A percentile compares a stretch with the other conserved stretches of the same genome.
These are phyloP conservation scores for sorghum (Sorghum bicolor) DNA, from an alignment of 176 grass and related monocot species.

Conservation along the genomic window Sorghum_bicolor_NCBIv3 NC_012874.2:68825001-68825500, in stretches of 20 bases:
- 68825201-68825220: no score
- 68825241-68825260: no score
- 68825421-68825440: constrained; percentile 9
- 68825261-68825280: no score
- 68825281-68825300: constrained; percentile 13
- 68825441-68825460: constrained; percentile 32
- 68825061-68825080: constrained; percentile 24
- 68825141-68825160: no score
- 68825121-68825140: constrained; percentile 17
- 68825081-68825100: constrained; percentile 1
- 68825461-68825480: background rate
- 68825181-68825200: no score
- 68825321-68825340: constrained; percentile 33
- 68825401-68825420: background rate
- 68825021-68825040: constrained; percentile 51
- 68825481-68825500: background rate
- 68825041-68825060: constrained; percentile 27
- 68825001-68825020: constrained; percentile 41
- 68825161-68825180: no score
- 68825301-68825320: constrained; percentile 28
- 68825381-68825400: constrained; percentile 27
- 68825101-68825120: constrained; percentile 16
- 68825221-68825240: no score
- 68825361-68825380: constrained; percentile 39
- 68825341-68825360: constrained; percentile 25